A percentile compares a stretch with the other conserved stretches of the same genome.
These are phyloP conservation scores for Colletotrichum sp. DNA, from an alignment of 2,329 filamentous ascomycete species.

Conservation along the genomic window DNA sequence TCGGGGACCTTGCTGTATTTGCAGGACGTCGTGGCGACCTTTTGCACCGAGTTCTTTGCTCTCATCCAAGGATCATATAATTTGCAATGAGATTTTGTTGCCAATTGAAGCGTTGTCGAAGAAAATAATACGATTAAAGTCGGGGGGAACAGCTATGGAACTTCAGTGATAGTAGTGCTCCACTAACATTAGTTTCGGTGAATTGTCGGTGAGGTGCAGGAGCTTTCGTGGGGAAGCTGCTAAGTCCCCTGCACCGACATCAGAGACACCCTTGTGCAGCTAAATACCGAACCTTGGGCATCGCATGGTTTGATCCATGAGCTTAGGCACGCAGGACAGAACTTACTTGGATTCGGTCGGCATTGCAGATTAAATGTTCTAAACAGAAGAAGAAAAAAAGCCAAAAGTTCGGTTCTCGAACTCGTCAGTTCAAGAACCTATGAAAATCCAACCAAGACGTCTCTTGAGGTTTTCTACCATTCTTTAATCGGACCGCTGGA, in stretches of 20 bases:
- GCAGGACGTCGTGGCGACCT: not conserved
- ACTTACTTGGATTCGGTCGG: accelerated
- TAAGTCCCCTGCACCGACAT: not conserved
- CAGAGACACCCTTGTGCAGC: not conserved
- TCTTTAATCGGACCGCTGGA: not conserved
- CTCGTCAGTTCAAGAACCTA: not conserved
- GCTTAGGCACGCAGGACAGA: not conserved
- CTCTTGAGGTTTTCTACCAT: not conserved
- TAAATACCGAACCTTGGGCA: not conserved
- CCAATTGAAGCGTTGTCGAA: not conserved
- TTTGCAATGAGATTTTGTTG: accelerated
- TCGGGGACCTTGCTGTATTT: not conserved
- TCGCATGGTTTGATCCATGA: not conserved
- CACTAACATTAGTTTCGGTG: not conserved
- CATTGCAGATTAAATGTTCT: accelerated
- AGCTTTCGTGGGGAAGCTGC: not conserved
- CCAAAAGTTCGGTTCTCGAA: not conserved
- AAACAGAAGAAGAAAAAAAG: not conserved
- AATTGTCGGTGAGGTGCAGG: not conserved
- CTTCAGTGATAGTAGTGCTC: not conserved
- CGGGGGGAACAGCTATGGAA: not conserved
- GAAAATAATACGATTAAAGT: not conserved
- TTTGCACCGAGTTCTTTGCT: not conserved
- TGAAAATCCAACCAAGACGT: not conserved
- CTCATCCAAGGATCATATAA: not conserved